Conservation (phyloP, 108 stramenopile species). For the Discostella stelligeroides region DNA sequence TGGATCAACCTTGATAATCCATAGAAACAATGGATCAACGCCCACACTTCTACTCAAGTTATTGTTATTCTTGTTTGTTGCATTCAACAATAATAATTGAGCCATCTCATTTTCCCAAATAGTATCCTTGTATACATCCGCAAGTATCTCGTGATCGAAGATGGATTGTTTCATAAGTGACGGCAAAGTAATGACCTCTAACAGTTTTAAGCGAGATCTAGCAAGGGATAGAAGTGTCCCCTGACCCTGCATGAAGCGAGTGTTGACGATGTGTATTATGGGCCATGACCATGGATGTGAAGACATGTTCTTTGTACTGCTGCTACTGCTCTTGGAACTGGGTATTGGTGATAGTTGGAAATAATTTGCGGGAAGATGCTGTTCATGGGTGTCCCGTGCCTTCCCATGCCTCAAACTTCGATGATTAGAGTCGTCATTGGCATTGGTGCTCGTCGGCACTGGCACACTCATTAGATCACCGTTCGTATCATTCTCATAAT, state of each 20-base stretch:
- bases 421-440: not conserved
- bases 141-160: conserved; percentile 10
- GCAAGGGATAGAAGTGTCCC: conserved; percentile 56
- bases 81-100: conserved; percentile 6
- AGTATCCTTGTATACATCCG: conserved; percentile 23
- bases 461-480: too few species aligned
- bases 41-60: conserved; percentile 3
- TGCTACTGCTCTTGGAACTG: not conserved
- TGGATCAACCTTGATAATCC: conserved; percentile 88
- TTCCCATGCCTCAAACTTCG: not conserved
- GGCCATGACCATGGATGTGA: conserved; percentile 47
- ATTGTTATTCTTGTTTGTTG: not conserved
- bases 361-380: not conserved
- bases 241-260: conserved; percentile 89
- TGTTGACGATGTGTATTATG: conserved; percentile 74
- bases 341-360: conserved; percentile 8
- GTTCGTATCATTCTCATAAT: not conserved
- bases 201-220: conserved; percentile 64
- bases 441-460: too few species aligned
- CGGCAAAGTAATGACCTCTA: conserved; percentile 68
- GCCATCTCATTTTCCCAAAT: conserved; percentile 22
- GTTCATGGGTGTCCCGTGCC: not conserved
- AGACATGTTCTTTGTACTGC: not conserved
- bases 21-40: conserved; percentile 58
- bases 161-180: conserved; percentile 50